Percentiles rank a stretch among this genome's conserved stretches.
phyloP scores from a whole-genome alignment of 2,329 filamentous ascomycete genomes.

The Penicillium sp. region DNA sequence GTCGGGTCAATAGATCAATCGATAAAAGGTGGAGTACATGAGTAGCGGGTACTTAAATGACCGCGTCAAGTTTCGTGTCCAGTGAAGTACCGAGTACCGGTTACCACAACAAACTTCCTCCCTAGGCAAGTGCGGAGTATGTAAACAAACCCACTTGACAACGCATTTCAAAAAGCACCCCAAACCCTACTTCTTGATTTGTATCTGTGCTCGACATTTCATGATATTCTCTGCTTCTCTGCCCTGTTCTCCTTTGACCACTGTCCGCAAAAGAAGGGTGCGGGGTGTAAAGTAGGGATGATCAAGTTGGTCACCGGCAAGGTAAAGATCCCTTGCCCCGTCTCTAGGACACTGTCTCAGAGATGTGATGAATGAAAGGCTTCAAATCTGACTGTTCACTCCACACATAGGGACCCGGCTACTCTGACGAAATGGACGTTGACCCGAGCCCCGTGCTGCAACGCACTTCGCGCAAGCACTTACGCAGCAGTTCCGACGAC shows the following conservation, averaged over 20 bases:
- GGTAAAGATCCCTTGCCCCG: slow-evolving; percentile 16
- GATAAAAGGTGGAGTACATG: neutral
- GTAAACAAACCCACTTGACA: slow-evolving; percentile 19
- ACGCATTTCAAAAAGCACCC: neutral
- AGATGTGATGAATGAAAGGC: slow-evolving; percentile 7
- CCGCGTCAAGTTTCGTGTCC: neutral
- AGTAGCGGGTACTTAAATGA: slow-evolving; percentile 10
- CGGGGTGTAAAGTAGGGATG: slow-evolving; percentile 14
- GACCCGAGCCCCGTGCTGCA: slow-evolving; percentile 17
- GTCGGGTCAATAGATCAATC: neutral
- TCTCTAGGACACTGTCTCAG: neutral
- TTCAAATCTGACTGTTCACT: slow-evolving; percentile 9
- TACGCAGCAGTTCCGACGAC: slow-evolving; percentile 21
- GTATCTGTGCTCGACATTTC: neutral
- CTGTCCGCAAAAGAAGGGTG: slow-evolving; percentile 13
- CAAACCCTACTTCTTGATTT: neutral
- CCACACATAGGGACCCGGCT: slow-evolving; percentile 9
- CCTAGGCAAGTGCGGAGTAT: slow-evolving; percentile 26
- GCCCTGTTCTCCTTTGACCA: neutral
- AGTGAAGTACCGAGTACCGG: slow-evolving; percentile 9
- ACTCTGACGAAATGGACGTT: slow-evolving; percentile 14
- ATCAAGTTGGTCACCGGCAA: slow-evolving; percentile 11
- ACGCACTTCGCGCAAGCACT: slow-evolving; percentile 32
- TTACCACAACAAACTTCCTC: slow-evolving; percentile 27
- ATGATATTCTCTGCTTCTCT: slow-evolving; percentile 3